Evolutionary conservation across 805 yeast genomes (phyloP).

Genomic region (Metschnikowia noctiluminum): DNA sequence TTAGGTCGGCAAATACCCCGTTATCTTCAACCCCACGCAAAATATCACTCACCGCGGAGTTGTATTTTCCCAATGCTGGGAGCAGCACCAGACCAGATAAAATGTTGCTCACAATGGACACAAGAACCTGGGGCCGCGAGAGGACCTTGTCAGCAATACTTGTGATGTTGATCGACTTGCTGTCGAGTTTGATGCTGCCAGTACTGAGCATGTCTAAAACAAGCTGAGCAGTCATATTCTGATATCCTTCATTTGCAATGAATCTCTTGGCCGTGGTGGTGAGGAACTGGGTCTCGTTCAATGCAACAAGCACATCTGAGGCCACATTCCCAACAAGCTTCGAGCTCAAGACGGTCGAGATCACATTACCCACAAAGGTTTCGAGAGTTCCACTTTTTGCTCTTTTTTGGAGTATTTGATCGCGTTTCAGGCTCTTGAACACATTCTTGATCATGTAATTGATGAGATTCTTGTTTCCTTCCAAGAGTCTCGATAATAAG

Average conservation of each 20-base stretch:
- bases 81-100: constrained; percentile 21
- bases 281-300: constrained; percentile 40
- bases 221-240: constrained; percentile 35
- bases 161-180: constrained; percentile 26
- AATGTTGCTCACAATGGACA: constrained; percentile 21
- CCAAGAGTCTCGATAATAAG: constrained; percentile 29
- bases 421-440: constrained; percentile 21
- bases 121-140: constrained; percentile 22
- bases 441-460: constrained; percentile 21
- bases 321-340: constrained; percentile 23
- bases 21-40: constrained; percentile 30
- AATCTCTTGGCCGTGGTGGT: constrained; percentile 36
- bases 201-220: constrained; percentile 25
- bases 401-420: constrained; percentile 11
- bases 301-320: constrained; percentile 28
- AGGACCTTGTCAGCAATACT: constrained; percentile 23
- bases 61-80: constrained; percentile 24
- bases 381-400: constrained; percentile 22
- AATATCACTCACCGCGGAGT: constrained; percentile 29
- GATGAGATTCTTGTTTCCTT: constrained; percentile 28
- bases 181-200: constrained; percentile 25
- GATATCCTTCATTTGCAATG: constrained; percentile 32
- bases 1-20: constrained; percentile 39
- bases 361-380: constrained; percentile 28
- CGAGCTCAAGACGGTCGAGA: constrained; percentile 28